phyloP scores from a whole-genome alignment of 2,329 filamentous ascomycete genomes.

The Cercospora janseana region DNA sequence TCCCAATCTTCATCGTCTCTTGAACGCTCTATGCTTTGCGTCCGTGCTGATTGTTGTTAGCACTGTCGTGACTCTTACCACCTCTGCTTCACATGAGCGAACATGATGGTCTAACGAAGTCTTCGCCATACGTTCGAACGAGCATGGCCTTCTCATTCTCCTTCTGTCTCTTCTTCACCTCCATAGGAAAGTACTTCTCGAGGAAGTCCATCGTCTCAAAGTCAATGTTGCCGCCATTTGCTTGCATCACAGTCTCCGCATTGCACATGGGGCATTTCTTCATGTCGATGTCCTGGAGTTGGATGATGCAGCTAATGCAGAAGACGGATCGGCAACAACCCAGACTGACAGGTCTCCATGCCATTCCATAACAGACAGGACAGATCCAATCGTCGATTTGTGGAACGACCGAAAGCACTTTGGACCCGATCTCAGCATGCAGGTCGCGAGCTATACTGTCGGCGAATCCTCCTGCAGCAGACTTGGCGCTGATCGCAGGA shows the following conservation, averaged over 20 bases:
- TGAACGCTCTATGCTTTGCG: conserved; percentile 9
- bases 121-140: conserved; percentile 43
- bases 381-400: conserved; percentile 83
- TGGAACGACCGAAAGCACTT: conserved; percentile 71
- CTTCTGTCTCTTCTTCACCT: conserved; percentile 58
- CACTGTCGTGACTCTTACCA: conserved; percentile 1
- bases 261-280: conserved; percentile 76
- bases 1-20: background rate
- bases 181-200: conserved; percentile 74
- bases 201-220: conserved; percentile 65
- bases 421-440: conserved; percentile 69
- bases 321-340: conserved; percentile 70
- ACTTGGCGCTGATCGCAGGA: conserved; percentile 43
- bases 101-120: conserved; percentile 36
- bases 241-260: conserved; percentile 66
- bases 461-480: conserved; percentile 62
- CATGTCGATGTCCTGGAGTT: conserved; percentile 67
- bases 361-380: conserved; percentile 73
- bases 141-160: conserved; percentile 75
- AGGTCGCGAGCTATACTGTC: conserved; percentile 71
- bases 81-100: conserved; percentile 34
- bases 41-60: background rate
- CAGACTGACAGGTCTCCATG: conserved; percentile 78
- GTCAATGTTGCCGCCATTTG: conserved; percentile 68
- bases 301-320: conserved; percentile 79